These are phyloP conservation scores for Globisporangium lucens DNA, from an alignment of 352 stramenopile species.

Conservation along the genomic window DNA sequence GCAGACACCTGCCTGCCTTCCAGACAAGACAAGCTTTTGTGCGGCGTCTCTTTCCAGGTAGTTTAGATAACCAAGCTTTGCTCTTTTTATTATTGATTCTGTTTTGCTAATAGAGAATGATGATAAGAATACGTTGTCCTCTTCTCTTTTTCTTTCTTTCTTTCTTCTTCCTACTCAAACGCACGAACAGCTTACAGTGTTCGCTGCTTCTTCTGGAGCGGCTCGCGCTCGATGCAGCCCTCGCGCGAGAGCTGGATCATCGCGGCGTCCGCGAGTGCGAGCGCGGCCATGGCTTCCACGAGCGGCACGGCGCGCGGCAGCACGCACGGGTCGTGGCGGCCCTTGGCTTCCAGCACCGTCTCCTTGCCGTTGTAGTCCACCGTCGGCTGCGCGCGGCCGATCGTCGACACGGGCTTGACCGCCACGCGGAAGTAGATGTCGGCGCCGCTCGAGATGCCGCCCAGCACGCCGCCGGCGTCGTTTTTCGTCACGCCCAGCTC, in stretches of 20 bases:
- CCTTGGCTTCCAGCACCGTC: constrained; percentile 95
- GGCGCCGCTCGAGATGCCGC: constrained; percentile 97
- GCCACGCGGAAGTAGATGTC: constrained; percentile 98
- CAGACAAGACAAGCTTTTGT: background rate
- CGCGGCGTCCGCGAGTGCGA: constrained; percentile 94
- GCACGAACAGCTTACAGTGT: constrained; percentile 30
- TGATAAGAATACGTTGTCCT: background rate
- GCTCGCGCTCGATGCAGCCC: constrained; percentile 51
- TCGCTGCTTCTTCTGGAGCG: constrained; percentile 51
- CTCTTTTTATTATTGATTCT: constrained; percentile 8
- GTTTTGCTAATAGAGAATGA: constrained; percentile 9
- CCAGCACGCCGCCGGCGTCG: constrained; percentile 94
- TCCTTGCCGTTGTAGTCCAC: constrained; percentile 95
- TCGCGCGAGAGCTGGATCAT: constrained; percentile 95
- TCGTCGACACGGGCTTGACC: constrained; percentile 99
- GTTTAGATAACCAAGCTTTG: constrained; percentile 10
- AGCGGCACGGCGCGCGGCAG: constrained; percentile 96
- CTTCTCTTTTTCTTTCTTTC: background rate
- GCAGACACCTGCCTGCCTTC: background rate
- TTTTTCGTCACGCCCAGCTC: constrained; percentile 83
- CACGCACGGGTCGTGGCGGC: constrained; percentile 98
- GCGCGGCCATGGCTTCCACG: constrained; percentile 97
- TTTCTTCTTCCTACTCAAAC: background rate
- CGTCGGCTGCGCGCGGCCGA: constrained; percentile 93
- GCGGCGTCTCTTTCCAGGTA: background rate